Evolutionary conservation across 352 stramenopile genomes (phyloP).

Genomic region (Globisporangium acanthophoron): DNA sequence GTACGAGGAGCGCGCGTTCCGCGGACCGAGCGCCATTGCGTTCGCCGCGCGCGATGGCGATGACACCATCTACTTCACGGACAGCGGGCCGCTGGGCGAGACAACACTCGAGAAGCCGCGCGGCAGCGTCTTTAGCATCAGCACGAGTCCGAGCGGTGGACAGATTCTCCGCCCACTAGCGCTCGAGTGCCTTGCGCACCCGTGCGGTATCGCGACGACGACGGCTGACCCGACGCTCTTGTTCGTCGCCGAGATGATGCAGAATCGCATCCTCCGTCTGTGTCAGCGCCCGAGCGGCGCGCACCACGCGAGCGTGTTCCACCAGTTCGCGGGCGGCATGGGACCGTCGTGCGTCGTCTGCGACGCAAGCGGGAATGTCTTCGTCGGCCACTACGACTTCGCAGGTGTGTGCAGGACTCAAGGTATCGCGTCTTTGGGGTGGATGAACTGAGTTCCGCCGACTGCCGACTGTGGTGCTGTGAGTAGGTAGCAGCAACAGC

Average conservation of each 20-base stretch:
- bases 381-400: conserved; percentile 85
- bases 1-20: conserved; percentile 80
- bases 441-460: not conserved
- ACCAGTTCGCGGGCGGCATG: conserved; percentile 77
- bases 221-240: conserved; percentile 33
- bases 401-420: conserved; percentile 24
- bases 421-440: not conserved
- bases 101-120: conserved; percentile 74
- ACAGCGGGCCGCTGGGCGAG: conserved; percentile 80
- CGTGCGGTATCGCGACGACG: conserved; percentile 51
- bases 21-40: conserved; percentile 59
- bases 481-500: conserved; percentile 18
- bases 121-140: conserved; percentile 79
- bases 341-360: conserved; percentile 71
- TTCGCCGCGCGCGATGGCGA: conserved; percentile 30
- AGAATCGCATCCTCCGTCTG: conserved; percentile 74
- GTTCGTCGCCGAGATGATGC: conserved; percentile 74
- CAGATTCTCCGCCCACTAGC: conserved; percentile 69
- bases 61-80: conserved; percentile 77
- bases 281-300: conserved; percentile 53
- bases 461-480: not conserved
- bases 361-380: conserved; percentile 52
- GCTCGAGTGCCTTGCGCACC: conserved; percentile 76
- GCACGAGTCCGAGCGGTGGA: conserved; percentile 50
- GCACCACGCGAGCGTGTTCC: conserved; percentile 76